These are phyloP conservation scores for Chimonanthus praecox DNA, from an alignment of 164 flowering plant genomes.

Conservation along the genomic window DNA sequence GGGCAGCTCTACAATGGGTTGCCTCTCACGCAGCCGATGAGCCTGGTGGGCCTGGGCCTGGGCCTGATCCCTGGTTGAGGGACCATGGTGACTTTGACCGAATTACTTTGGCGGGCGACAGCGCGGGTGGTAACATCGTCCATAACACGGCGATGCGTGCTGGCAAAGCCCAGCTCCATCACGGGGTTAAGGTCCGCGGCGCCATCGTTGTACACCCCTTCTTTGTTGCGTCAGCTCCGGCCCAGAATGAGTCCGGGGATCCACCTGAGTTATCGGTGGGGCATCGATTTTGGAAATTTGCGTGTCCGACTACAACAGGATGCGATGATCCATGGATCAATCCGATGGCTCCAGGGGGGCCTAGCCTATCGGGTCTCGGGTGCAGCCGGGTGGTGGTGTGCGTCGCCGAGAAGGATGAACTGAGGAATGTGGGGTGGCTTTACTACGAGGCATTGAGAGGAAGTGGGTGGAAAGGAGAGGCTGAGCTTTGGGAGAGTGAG, in stretches of 20 bases:
- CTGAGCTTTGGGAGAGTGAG: constrained; percentile 38
- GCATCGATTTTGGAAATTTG: constrained; percentile 36
- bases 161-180: not conserved
- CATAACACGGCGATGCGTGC: constrained; percentile 6
- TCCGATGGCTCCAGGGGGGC: constrained; percentile 35
- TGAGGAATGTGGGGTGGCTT: constrained; percentile 44
- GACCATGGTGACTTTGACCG: constrained; percentile 3
- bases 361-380: constrained; percentile 26
- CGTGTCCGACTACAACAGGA: constrained; percentile 21
- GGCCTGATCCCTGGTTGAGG: constrained; percentile 7
- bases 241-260: constrained; percentile 12
- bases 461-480: constrained; percentile 45
- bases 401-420: constrained; percentile 45
- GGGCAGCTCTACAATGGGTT: constrained; percentile 19
- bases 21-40: not conserved
- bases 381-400: constrained; percentile 37
- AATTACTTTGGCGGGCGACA: constrained; percentile 3
- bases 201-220: constrained; percentile 2
- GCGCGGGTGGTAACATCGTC: constrained; percentile 9
- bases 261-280: not conserved
- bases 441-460: constrained; percentile 37
- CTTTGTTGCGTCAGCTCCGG: not conserved
- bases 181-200: constrained; percentile 3
- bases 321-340: constrained; percentile 48
- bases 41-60: constrained; percentile 6